Base-by-base conservation (phyloP, 495 filamentous ascomycete genomes). In the Cenococcum geophilum region DNA sequence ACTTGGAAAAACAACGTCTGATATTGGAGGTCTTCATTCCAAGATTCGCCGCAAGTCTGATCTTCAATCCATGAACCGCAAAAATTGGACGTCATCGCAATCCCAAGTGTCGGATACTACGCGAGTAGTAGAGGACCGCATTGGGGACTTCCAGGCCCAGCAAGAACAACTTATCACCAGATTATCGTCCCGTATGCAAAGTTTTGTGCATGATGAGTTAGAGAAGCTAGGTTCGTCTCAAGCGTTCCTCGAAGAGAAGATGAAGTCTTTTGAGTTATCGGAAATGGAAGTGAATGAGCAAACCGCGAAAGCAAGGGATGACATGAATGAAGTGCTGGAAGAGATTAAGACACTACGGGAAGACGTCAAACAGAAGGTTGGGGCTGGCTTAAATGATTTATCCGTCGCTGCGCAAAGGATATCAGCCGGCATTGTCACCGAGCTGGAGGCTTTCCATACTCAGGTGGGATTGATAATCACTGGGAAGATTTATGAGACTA, bases 301-400 rank as follows among this genome's bases (percentile, higher is more conserved):
- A 66, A 88, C 84, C 18, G 76, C 80, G 25, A 75, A 80, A 52
- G 86, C 89, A 2, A 89, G 88, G 66, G 84, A 91, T 56, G 87
- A 93, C 59, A 95, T 96, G 89, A 91, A 97, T 65, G 76, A 80
- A 27, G 86, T 96, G 22, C 80, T 98, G 3, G 92, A 93, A 65
- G 93, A 95, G 68, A 96, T 97, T 71, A 91, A 93, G 69, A 82
- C 81, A 40, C 79, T 97, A 27, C 82, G 93, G 22, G 87, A 95
- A 73, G 86, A 89, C 50, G 87, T 97, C 18, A 97, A 96, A 74
- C 74, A 80, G 36, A 86, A 86, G 47, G 89, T 97, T 36, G 90
- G 89, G 4, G 85, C 90, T 65, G 92, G 92, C 4, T 78, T 98
- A 16, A 86, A 87, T 69, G 86, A 89, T 6, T 82, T 98, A 2